Conservation (phyloP, 805 yeast species). For the Lipomyces kockii region DNA sequence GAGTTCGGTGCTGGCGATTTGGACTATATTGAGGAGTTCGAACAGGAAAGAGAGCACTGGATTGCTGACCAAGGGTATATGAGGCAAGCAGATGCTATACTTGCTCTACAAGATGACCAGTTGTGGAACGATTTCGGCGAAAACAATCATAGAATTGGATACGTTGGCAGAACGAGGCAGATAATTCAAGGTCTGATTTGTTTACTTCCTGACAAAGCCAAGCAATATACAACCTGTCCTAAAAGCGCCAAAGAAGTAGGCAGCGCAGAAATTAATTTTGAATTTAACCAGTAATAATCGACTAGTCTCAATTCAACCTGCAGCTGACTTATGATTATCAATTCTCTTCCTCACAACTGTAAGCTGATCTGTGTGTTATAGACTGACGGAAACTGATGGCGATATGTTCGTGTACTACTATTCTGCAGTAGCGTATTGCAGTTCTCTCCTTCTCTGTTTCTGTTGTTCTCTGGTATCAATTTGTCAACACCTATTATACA, state of each 20-base stretch:
- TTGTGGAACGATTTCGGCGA: neutral
- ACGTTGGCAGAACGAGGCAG: slow-evolving; percentile 5
- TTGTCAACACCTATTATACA: neutral
- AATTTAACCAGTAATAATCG: neutral
- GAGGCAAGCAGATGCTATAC: neutral
- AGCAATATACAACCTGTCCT: slow-evolving; percentile 23
- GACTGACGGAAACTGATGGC: neutral
- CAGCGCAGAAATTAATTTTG: neutral
- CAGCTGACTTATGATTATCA: slow-evolving; percentile 3
- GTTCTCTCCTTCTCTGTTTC: neutral
- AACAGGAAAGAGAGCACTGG: neutral
- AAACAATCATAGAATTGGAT: neutral
- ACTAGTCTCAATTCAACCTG: neutral
- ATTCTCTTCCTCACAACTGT: neutral
- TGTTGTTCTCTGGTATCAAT: neutral
- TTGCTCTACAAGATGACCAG: neutral
- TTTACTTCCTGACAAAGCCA: slow-evolving; percentile 17
- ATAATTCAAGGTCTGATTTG: slow-evolving; percentile 22
- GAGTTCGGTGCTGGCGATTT: slow-evolving; percentile 12
- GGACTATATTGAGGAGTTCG: slow-evolving; percentile 10
- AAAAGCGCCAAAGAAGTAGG: neutral
- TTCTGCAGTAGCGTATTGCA: neutral
- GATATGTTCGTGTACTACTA: neutral
- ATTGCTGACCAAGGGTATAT: neutral
- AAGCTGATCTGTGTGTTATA: neutral